A percentile compares a stretch with the other conserved stretches of the same genome.
Evolutionary conservation across 306 rosid species (phyloP).

Genomic region (Fragaria vesca): DNA sequence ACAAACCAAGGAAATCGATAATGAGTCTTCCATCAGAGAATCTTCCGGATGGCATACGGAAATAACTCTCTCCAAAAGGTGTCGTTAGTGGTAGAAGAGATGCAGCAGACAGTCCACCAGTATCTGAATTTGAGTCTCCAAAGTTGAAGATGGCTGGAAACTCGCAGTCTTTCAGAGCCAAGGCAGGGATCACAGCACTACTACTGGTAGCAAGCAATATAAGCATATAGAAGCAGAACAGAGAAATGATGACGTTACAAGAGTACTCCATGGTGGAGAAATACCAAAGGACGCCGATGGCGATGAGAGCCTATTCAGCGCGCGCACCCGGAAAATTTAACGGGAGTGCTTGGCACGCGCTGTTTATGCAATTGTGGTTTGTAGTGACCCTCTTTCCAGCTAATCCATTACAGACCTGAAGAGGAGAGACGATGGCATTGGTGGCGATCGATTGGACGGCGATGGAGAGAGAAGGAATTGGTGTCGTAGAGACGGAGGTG

Average conservation of each 20-base stretch:
- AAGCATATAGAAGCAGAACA: background rate
- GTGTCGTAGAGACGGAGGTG: too few relatives aligned
- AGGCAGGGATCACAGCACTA: background rate
- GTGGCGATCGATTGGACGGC: too few relatives aligned
- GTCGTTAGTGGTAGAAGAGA: background rate
- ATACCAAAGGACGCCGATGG: background rate
- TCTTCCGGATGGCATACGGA: constrained; percentile 38
- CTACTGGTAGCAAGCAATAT: background rate
- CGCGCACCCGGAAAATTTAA: too few relatives aligned
- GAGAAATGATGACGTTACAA: too few relatives aligned
- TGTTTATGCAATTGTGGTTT: too few relatives aligned
- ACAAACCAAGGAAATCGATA: constrained; percentile 46
- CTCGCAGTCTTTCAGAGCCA: constrained; percentile 20
- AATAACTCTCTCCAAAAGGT: constrained; percentile 55
- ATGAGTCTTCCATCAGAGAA: constrained; percentile 44
- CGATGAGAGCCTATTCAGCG: too few relatives aligned
- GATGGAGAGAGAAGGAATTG: too few relatives aligned
- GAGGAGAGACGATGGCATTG: too few relatives aligned
- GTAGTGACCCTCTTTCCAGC: too few relatives aligned
- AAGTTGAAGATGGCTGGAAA: constrained; percentile 58
- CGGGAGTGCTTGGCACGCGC: too few relatives aligned
- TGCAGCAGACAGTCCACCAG: constrained; percentile 44
- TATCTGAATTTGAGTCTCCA: constrained; percentile 56
- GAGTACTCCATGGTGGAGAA: constrained; percentile 6
- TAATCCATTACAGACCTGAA: too few relatives aligned